A percentile compares a stretch with the other conserved stretches of the same genome.
Conservation (phyloP, 345 rosid species). For the Pseudoturritis turrita region DNA sequence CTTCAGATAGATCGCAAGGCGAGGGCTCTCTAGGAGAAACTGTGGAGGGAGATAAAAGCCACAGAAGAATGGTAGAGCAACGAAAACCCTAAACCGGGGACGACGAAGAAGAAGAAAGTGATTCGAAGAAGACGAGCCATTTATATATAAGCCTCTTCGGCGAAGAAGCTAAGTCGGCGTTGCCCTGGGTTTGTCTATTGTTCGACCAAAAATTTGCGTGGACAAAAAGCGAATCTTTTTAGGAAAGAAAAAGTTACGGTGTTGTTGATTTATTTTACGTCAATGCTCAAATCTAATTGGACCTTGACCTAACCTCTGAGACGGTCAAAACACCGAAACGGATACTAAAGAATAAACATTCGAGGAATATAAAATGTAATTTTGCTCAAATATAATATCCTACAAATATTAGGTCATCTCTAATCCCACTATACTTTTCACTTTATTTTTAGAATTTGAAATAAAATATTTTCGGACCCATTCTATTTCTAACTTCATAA, state of each 20-base stretch:
- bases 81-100: conserved; percentile 24
- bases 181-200: neutral
- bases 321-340: neutral
- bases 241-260: neutral
- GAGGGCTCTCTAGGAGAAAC: conserved; percentile 2
- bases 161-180: conserved; percentile 17
- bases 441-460: too few relatives aligned
- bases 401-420: too few relatives aligned
- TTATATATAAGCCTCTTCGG: neutral
- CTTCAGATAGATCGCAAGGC: neutral
- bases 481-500: too few relatives aligned
- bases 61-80: conserved; percentile 1
- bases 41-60: neutral
- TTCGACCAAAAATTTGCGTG: conserved; percentile 4
- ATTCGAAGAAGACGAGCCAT: neutral
- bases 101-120: neutral
- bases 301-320: neutral
- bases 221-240: conserved; percentile 17
- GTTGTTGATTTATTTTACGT: neutral
- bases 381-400: too few relatives aligned
- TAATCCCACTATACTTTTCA: too few relatives aligned
- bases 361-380: too few relatives aligned
- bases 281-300: conserved; percentile 3
- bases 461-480: too few relatives aligned
- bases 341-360: too few relatives aligned